Evolutionary conservation across 495 filamentous ascomycete genomes (phyloP), one percentile per base, ranked within the genome.

Genomic region (Haplographium delicatum): DNA sequence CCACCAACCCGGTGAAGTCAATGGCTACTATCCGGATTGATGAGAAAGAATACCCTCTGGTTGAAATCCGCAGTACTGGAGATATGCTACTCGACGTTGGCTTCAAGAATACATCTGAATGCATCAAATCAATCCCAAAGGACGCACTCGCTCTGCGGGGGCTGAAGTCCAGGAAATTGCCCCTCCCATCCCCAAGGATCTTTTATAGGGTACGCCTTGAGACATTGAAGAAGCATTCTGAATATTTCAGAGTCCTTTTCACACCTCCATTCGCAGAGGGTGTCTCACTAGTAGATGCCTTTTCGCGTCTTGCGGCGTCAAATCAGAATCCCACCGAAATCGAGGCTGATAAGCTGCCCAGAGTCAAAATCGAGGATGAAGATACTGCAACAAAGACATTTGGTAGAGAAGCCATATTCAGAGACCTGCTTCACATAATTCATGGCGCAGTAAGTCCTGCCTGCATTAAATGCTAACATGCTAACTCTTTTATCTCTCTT

Each of bases 191-290:
- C 10, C 42, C 54, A 28, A 47, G 58, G 34, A 40, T 57, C 2
- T 43, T 61, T 40, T 73, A 67, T 50, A 62, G 70, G 44, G 71
- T 75, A 31, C 59, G 62, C 23, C 54, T 65, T 0, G 53, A 58
- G 8, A 54, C 58, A 0, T 55, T 73, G 20, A 75, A 66, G 54
- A 58, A 67, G 31, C 60, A 71, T 37, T 85, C 82, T 0, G 71
- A 69, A 42, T 86, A 84, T 59, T 86, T 86, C 54, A 65, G 65
- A 41, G 72, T 66, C 30, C 69, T 85, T 6, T 68, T 86, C 1
- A 68, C 72, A 44, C 61, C 62, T 31, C 62, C 62, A 7, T 83
- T 82, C 56, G 60, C 65, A 11, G 80, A 82, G 56, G 79, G 72
- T 1, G 64, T 61, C 16, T 50, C 65, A 13, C 64, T 83, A 11